These are phyloP conservation scores for Sistotremastrum niveocremeum DNA, from an alignment of 768 basidiomycete species.

Conservation along the genomic window DNA sequence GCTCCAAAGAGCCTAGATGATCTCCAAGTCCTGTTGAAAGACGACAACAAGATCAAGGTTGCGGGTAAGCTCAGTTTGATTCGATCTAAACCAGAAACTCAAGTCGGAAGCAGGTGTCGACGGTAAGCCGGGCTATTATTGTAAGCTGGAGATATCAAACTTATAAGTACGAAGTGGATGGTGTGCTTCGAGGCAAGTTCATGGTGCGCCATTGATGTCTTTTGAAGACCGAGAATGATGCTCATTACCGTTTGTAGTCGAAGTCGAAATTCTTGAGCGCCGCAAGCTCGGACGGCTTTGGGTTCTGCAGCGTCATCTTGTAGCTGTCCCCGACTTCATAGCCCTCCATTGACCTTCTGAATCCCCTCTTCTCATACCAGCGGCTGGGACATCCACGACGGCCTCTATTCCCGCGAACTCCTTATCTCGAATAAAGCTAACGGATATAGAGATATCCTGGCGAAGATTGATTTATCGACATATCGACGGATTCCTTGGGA, in stretches of 20 bases:
- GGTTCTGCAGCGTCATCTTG: constrained; percentile 92
- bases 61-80: constrained; percentile 47
- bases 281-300: constrained; percentile 69
- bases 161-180: constrained; percentile 51
- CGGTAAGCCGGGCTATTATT: constrained; percentile 28
- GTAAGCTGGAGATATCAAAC: not conserved
- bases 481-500: constrained; percentile 91
- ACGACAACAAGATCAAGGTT: constrained; percentile 83
- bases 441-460: constrained; percentile 83
- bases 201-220: constrained; percentile 37
- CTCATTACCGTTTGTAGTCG: constrained; percentile 36
- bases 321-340: constrained; percentile 21
- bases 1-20: constrained; percentile 45
- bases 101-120: constrained; percentile 36
- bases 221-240: not conserved
- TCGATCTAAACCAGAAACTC: not conserved
- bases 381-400: constrained; percentile 89
- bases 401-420: constrained; percentile 73
- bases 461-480: constrained; percentile 74
- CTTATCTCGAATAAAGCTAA: constrained; percentile 84
- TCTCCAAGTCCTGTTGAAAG: constrained; percentile 34
- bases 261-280: constrained; percentile 85
- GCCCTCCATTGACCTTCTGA: not conserved
- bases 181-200: constrained; percentile 88
- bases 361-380: constrained; percentile 21